These are phyloP conservation scores for Alternaria gansuensis DNA, from an alignment of 2,329 filamentous ascomycete genomes.

Conservation along the genomic window DNA sequence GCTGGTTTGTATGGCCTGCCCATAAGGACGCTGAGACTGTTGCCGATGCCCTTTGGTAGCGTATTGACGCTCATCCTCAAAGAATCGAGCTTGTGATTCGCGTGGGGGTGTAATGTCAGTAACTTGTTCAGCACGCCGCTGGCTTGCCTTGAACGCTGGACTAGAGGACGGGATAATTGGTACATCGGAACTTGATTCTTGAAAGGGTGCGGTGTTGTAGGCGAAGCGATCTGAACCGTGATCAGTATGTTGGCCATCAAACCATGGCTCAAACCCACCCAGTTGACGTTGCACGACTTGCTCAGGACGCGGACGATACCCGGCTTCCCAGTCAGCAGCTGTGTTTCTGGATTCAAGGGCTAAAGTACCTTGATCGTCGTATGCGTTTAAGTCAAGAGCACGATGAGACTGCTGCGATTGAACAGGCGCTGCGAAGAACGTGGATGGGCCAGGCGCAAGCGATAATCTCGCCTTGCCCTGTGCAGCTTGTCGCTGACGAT, in stretches of 20 bases:
- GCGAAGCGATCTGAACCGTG: slow-evolving; percentile 31
- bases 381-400: background rate
- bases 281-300: slow-evolving; percentile 12
- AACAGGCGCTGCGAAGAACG: slow-evolving; percentile 14
- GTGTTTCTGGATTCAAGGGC: background rate
- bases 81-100: background rate
- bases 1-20: background rate
- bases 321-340: slow-evolving; percentile 13
- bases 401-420: slow-evolving; percentile 17
- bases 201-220: slow-evolving; percentile 30
- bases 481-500: slow-evolving; percentile 49
- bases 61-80: slow-evolving; percentile 2
- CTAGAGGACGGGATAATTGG: slow-evolving; percentile 50
- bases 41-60: background rate
- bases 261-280: slow-evolving; percentile 12
- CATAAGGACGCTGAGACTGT: slow-evolving; percentile 1
- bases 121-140: slow-evolving; percentile 34
- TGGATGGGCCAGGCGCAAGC: slow-evolving; percentile 38
- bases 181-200: slow-evolving; percentile 45
- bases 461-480: slow-evolving; percentile 52
- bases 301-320: slow-evolving; percentile 5
- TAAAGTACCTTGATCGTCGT: background rate
- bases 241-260: slow-evolving; percentile 7
- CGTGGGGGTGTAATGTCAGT: background rate
- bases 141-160: slow-evolving; percentile 52